Evolutionary conservation across 805 yeast genomes (phyloP).

Genomic region (Isabelozyma heimii): DNA sequence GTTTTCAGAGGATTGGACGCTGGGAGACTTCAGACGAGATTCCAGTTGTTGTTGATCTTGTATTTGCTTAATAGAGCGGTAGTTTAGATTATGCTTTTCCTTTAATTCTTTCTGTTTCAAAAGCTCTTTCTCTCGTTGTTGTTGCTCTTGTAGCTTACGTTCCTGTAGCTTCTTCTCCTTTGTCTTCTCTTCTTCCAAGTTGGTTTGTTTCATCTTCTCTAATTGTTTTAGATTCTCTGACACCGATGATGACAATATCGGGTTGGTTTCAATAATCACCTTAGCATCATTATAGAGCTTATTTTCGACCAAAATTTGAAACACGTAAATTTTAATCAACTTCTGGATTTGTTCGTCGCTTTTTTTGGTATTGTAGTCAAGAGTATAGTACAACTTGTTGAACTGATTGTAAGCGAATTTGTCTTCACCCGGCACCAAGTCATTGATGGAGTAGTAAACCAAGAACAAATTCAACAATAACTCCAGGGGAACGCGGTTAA

Average conservation of each 20-base stretch:
- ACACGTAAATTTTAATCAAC: slow-evolving; percentile 30
- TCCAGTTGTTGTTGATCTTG: slow-evolving; percentile 8
- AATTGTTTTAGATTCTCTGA: neutral
- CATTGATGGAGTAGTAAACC: slow-evolving; percentile 24
- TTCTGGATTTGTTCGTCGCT: slow-evolving; percentile 16
- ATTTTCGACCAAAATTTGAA: slow-evolving; percentile 31
- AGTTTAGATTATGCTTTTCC: slow-evolving; percentile 23
- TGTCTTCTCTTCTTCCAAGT: slow-evolving; percentile 9
- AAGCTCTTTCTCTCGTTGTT: slow-evolving; percentile 5
- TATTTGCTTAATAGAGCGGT: slow-evolving; percentile 28
- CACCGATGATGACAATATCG: slow-evolving; percentile 7
- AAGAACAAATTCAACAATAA: slow-evolving; percentile 30
- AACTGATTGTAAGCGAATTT: slow-evolving; percentile 6
- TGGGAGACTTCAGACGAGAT: neutral
- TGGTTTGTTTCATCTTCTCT: slow-evolving; percentile 4
- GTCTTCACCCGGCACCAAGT: slow-evolving; percentile 9
- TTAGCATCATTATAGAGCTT: slow-evolving; percentile 26
- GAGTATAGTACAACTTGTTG: slow-evolving; percentile 8
- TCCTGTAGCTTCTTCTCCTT: slow-evolving; percentile 22
- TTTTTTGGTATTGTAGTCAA: slow-evolving; percentile 2
- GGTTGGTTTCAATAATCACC: slow-evolving; percentile 21
- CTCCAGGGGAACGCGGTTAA: slow-evolving; percentile 26
- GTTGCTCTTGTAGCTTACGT: slow-evolving; percentile 9
- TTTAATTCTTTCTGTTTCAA: slow-evolving; percentile 9
- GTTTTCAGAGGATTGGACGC: neutral